phyloP scores from a whole-genome alignment of 768 basidiomycete genomes.

The Tulasnella sp. region DNA sequence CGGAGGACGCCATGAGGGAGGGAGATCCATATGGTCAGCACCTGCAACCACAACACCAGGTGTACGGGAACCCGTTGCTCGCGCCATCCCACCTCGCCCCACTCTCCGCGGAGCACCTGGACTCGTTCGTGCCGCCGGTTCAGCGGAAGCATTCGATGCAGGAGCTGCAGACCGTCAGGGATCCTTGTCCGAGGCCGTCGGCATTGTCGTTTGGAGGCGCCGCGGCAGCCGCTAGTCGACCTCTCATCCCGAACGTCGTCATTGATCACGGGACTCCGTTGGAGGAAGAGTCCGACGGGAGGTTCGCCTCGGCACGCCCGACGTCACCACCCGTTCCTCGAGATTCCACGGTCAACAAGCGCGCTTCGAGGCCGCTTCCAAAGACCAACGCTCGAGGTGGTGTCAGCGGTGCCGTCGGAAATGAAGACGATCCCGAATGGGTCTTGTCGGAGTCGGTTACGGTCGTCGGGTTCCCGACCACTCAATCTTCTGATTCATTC shows the following conservation, averaged over 20 bases:
- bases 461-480: constrained; percentile 9
- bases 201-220: background rate
- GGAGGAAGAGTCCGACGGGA: background rate
- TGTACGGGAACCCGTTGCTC: background rate
- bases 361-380: background rate
- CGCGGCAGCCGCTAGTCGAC: background rate
- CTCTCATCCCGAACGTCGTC: background rate
- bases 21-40: background rate
- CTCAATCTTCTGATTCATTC: background rate
- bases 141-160: background rate
- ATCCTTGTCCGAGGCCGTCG: background rate
- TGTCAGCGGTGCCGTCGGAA: background rate
- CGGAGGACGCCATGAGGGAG: background rate
- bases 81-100: background rate
- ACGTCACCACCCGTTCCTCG: background rate
- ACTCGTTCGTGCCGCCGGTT: background rate
- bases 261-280: background rate
- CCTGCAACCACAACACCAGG: background rate
- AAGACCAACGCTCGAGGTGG: background rate
- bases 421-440: background rate
- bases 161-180: background rate
- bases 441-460: constrained; percentile 1
- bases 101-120: background rate
- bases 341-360: background rate
- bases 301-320: background rate